phyloP scores from a whole-genome alignment of 2,329 filamentous ascomycete species.

The Phialophora expanda region DNA sequence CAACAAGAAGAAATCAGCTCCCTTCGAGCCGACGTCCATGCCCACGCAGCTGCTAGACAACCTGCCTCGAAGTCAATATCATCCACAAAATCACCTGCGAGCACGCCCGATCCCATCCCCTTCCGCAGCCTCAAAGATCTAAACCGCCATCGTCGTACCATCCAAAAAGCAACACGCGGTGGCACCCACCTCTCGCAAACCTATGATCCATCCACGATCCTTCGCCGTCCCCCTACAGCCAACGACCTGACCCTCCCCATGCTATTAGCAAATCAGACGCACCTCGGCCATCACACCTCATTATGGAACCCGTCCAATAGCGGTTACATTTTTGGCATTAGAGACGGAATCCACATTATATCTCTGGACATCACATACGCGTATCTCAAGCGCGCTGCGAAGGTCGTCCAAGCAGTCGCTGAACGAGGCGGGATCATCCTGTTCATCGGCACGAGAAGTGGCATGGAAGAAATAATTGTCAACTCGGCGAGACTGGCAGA shows the following conservation, averaged over 20 bases:
- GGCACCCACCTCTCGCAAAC: slow-evolving; percentile 30
- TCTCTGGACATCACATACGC: slow-evolving; percentile 86
- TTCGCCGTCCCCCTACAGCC: slow-evolving; percentile 74
- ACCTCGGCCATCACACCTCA: slow-evolving; percentile 88
- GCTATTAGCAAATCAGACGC: slow-evolving; percentile 82
- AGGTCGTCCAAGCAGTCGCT: slow-evolving; percentile 85
- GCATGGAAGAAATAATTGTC: slow-evolving; percentile 80
- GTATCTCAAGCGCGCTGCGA: slow-evolving; percentile 89
- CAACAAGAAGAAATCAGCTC: slow-evolving; percentile 27
- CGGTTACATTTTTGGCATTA: slow-evolving; percentile 89
- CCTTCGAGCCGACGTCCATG: slow-evolving; percentile 32
- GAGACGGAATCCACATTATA: slow-evolving; percentile 90
- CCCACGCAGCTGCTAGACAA: slow-evolving; percentile 28
- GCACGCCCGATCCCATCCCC: slow-evolving; percentile 9
- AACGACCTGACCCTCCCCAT: slow-evolving; percentile 87
- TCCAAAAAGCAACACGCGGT: slow-evolving; percentile 17
- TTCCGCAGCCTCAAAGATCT: slow-evolving; percentile 25
- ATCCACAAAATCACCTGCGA: not conserved
- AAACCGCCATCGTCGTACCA: slow-evolving; percentile 22
- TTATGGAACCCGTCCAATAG: slow-evolving; percentile 95
- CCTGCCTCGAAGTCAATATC: slow-evolving; percentile 5
- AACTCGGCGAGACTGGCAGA: slow-evolving; percentile 76
- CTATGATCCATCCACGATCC: slow-evolving; percentile 35
- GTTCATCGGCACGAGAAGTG: slow-evolving; percentile 84
- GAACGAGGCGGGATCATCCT: slow-evolving; percentile 82